These are phyloP conservation scores for Xerophyta viscosa DNA, from an alignment of 106 monocot genomes.

Conservation along the genomic window DNA sequence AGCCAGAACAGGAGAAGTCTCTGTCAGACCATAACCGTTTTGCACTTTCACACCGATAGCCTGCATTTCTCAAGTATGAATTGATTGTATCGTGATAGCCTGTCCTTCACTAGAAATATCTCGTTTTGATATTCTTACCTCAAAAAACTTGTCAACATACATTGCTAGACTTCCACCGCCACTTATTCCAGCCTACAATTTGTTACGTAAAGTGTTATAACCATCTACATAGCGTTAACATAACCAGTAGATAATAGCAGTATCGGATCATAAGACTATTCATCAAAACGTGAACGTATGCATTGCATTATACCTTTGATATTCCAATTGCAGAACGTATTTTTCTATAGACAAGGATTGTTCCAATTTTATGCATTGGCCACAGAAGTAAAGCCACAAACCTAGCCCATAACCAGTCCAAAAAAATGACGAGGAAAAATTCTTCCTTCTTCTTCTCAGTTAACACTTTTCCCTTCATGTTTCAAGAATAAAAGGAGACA, in stretches of 20 bases:
- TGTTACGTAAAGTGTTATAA: slow-evolving; percentile 7
- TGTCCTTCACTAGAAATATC: background rate
- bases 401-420: slow-evolving; percentile 58
- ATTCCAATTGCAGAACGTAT: slow-evolving; percentile 76
- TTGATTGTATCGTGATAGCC: no score
- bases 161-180: slow-evolving; percentile 83
- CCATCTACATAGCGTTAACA: background rate
- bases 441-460: slow-evolving; percentile 21
- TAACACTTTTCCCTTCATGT: slow-evolving; percentile 58
- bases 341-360: slow-evolving; percentile 67
- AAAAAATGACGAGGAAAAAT: slow-evolving; percentile 14
- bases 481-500: background rate
- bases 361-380: slow-evolving; percentile 71
- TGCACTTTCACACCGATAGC: slow-evolving; percentile 81
- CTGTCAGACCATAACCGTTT: slow-evolving; percentile 96
- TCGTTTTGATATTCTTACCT: slow-evolving; percentile 36
- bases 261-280: background rate
- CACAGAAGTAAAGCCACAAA: slow-evolving; percentile 53
- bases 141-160: slow-evolving; percentile 86
- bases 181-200: slow-evolving; percentile 89
- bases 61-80: slow-evolving; percentile 21
- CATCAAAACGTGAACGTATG: background rate
- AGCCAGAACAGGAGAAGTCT: slow-evolving; percentile 86
- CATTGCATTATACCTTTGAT: slow-evolving; percentile 48
- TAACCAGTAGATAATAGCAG: background rate